A percentile compares a stretch with the other conserved stretches of the same genome.
Evolutionary conservation across 331 rosid genomes (phyloP).

Genomic region (Telfairia occidentalis): DNA sequence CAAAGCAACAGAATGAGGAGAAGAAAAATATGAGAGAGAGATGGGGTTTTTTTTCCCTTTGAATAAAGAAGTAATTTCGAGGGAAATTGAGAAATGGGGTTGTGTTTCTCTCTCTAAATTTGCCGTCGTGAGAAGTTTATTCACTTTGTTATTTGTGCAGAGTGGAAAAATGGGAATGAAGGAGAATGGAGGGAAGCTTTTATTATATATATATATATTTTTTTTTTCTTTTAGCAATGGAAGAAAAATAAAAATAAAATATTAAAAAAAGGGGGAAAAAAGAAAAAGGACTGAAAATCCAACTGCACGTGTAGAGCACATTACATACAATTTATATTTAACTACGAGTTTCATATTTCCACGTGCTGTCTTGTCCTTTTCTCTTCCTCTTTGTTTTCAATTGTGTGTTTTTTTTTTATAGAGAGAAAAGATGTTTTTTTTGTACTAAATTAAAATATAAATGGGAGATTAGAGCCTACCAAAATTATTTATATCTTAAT

Average conservation of each 20-base stretch:
- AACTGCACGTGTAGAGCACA: conserved; percentile 15
- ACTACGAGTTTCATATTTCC: background rate
- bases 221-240: background rate
- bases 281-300: background rate
- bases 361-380: conserved; percentile 4
- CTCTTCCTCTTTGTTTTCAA: background rate
- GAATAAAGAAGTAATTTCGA: conserved; percentile 3
- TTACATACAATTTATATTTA: conserved; percentile 1
- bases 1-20: background rate
- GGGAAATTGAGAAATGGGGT: conserved; percentile 8
- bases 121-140: conserved; percentile 9
- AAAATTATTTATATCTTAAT: no score
- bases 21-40: background rate
- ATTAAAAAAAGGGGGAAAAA: background rate
- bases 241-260: background rate
- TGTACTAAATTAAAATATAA: no score
- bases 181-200: conserved; percentile 4
- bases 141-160: conserved; percentile 44
- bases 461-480: no score
- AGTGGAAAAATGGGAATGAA: conserved; percentile 7
- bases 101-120: conserved; percentile 8
- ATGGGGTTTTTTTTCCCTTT: background rate
- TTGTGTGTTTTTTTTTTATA: background rate
- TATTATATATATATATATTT: background rate
- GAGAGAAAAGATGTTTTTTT: background rate